Evolutionary conservation across 441 rosid species (phyloP).

Genomic region (Arabidopsis lyrata): DNA sequence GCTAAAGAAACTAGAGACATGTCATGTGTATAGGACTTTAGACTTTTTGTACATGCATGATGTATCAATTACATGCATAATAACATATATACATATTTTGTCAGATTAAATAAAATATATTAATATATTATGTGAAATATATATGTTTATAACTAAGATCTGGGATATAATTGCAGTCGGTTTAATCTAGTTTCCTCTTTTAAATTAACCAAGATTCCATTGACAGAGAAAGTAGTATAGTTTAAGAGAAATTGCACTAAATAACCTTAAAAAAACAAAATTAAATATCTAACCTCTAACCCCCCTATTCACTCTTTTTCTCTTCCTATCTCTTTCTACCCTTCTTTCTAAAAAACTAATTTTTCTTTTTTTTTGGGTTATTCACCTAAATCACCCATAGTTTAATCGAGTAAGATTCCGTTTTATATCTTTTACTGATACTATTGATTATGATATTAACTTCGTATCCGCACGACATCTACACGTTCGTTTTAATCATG

Average conservation of each 20-base stretch:
- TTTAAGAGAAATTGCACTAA: no score
- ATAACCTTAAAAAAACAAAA: no score
- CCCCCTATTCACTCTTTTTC: no score
- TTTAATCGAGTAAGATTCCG: constrained; percentile 36
- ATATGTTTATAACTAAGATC: constrained; percentile 1
- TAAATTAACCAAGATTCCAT: no score
- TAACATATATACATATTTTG: not conserved
- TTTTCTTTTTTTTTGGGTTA: no score
- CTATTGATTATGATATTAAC: constrained; percentile 32
- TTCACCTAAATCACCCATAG: no score
- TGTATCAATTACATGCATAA: constrained; percentile 37
- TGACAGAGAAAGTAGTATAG: constrained; percentile 10
- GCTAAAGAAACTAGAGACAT: constrained; percentile 42
- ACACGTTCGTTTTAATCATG: constrained; percentile 44
- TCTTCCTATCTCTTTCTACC: no score
- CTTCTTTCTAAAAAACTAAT: no score
- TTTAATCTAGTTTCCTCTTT: not conserved
- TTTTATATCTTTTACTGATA: constrained; percentile 24
- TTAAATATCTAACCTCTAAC: no score
- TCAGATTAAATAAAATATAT: not conserved
- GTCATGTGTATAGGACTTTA: constrained; percentile 42
- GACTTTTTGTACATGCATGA: constrained; percentile 39
- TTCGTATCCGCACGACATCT: constrained; percentile 40
- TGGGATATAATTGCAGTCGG: constrained; percentile 25
- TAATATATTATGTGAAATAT: not conserved